phyloP scores from a whole-genome alignment of 441 rosid species.

The Brassica hybrid region DNA sequence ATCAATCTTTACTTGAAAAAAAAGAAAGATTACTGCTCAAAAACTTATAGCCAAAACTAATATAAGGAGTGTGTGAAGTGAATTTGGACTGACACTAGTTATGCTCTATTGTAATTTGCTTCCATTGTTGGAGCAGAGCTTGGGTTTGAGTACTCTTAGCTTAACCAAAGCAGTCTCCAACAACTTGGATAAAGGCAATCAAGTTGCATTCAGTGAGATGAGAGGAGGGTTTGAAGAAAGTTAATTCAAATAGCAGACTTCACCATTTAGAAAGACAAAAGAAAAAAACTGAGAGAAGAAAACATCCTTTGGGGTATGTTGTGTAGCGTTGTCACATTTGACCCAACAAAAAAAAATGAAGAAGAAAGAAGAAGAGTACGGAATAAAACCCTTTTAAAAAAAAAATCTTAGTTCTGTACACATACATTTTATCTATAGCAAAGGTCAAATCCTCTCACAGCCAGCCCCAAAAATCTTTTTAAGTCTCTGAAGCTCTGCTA shows the following conservation, averaged over 20 bases:
- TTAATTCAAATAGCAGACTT: neutral
- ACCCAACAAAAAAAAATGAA: neutral
- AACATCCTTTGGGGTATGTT: slow-evolving; percentile 1
- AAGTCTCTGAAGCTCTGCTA: slow-evolving; percentile 23
- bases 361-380: slow-evolving; percentile 7
- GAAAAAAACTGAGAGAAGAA: neutral
- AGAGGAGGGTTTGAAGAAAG: neutral
- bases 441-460: slow-evolving; percentile 10
- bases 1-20: neutral
- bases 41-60: neutral
- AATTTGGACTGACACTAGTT: neutral
- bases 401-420: slow-evolving; percentile 29
- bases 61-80: neutral
- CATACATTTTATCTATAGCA: slow-evolving; percentile 30
- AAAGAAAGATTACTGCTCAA: too few species aligned
- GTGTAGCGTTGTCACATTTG: slow-evolving; percentile 20
- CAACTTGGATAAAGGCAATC: slow-evolving; percentile 67
- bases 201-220: slow-evolving; percentile 38
- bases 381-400: neutral
- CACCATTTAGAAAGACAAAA: neutral
- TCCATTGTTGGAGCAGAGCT: slow-evolving; percentile 59
- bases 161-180: slow-evolving; percentile 77
- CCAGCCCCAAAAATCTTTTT: slow-evolving; percentile 4
- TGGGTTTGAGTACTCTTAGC: slow-evolving; percentile 80
- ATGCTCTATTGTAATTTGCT: neutral